These are phyloP conservation scores for Aspergillus sp. DNA, from an alignment of 2,329 filamentous ascomycete genomes.

Conservation along the genomic window DNA sequence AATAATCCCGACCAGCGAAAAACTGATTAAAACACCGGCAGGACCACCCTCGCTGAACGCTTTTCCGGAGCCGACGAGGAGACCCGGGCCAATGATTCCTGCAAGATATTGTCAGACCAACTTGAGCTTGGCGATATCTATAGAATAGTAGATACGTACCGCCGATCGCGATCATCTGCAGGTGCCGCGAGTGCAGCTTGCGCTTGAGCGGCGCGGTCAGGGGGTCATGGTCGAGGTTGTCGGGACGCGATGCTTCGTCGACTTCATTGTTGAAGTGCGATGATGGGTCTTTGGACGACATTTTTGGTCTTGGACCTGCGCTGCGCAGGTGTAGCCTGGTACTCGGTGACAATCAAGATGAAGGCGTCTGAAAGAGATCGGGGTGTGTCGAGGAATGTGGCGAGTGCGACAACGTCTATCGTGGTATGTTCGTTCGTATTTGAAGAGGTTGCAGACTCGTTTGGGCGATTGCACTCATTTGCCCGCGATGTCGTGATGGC, in stretches of 20 bases:
- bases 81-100: slow-evolving; percentile 71
- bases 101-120: slow-evolving; percentile 26
- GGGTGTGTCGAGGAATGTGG: not conserved
- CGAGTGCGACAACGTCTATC: not conserved
- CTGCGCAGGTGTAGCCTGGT: not conserved
- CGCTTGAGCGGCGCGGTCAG: slow-evolving; percentile 23
- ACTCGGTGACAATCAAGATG: not conserved
- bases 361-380: not conserved
- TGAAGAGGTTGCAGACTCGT: not conserved
- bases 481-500: slow-evolving; percentile 17
- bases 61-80: slow-evolving; percentile 69
- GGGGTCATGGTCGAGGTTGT: slow-evolving; percentile 1
- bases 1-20: slow-evolving; percentile 69
- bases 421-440: too few species aligned
- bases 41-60: slow-evolving; percentile 68
- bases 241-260: not conserved
- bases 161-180: slow-evolving; percentile 32
- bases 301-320: not conserved
- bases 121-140: not conserved
- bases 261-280: slow-evolving; percentile 6
- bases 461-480: slow-evolving; percentile 4
- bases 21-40: slow-evolving; percentile 68
- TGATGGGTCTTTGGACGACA: not conserved
- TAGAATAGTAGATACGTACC: not conserved
- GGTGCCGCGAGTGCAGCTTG: slow-evolving; percentile 27